Percentiles rank a stretch among this genome's conserved stretches.
phyloP scores from a whole-genome alignment of 805 yeast species.

The Schwanniomyces polymorphus region DNA sequence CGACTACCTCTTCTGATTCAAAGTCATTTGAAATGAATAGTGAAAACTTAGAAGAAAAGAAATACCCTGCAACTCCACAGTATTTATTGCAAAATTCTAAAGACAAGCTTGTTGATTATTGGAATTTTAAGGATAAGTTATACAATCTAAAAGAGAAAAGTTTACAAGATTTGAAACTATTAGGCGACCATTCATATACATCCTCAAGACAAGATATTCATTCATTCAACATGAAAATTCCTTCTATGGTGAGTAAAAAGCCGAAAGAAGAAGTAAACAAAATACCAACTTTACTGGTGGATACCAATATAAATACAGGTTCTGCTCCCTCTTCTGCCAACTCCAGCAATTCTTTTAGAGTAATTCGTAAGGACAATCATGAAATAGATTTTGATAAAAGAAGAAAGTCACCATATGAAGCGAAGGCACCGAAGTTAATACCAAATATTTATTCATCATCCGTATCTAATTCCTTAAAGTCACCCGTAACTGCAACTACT shows the following conservation, averaged over 20 bases:
- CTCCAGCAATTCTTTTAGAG: slow-evolving; percentile 53
- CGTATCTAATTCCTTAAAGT: slow-evolving; percentile 22
- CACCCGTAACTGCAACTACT: slow-evolving; percentile 39
- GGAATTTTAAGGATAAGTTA: slow-evolving; percentile 48
- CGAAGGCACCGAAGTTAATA: slow-evolving; percentile 40
- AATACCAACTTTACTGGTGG: slow-evolving; percentile 14
- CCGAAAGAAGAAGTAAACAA: slow-evolving; percentile 5
- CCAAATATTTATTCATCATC: slow-evolving; percentile 36
- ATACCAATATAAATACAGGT: slow-evolving; percentile 9
- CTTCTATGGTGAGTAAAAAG: slow-evolving; percentile 9
- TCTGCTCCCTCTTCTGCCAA: slow-evolving; percentile 3
- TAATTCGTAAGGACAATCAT: slow-evolving; percentile 61
- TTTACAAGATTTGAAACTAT: slow-evolving; percentile 1
- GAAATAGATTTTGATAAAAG: slow-evolving; percentile 84
- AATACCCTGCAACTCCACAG: slow-evolving; percentile 70
- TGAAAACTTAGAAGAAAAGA: slow-evolving; percentile 35
- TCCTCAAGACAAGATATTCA: background rate
- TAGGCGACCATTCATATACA: background rate
- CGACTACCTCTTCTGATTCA: slow-evolving; percentile 55
- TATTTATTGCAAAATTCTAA: slow-evolving; percentile 50
- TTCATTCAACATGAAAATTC: slow-evolving; percentile 15
- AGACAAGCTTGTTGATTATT: slow-evolving; percentile 49
- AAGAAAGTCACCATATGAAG: slow-evolving; percentile 69
- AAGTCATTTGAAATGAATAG: slow-evolving; percentile 51
- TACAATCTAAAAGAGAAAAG: slow-evolving; percentile 14